Evolutionary conservation across 2,329 filamentous ascomycete species (phyloP).

Genomic region (Alternaria viburni): DNA sequence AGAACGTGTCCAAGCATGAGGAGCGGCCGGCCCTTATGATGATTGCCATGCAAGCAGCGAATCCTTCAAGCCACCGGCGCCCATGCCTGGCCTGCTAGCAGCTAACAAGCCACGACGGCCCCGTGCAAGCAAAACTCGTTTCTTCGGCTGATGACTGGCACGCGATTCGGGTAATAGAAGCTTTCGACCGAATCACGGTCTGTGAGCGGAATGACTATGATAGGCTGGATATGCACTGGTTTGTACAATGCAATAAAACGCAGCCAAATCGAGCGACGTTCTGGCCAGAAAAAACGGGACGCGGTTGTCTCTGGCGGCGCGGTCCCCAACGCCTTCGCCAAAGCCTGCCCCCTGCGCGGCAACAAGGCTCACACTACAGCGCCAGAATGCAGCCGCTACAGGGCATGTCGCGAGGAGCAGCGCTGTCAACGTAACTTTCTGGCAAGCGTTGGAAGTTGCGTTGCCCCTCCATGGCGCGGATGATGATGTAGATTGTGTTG

Average conservation of each 20-base stretch:
- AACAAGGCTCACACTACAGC: conserved; percentile 2
- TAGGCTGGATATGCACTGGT: conserved; percentile 22
- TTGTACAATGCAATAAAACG: conserved; percentile 36
- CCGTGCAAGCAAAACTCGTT: conserved; percentile 21
- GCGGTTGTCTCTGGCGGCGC: conserved; percentile 14
- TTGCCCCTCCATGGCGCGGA: neutral
- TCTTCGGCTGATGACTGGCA: conserved; percentile 25
- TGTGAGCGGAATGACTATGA: conserved; percentile 14
- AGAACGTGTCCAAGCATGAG: conserved; percentile 24
- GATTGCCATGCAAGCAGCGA: conserved; percentile 29
- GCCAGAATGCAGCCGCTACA: conserved; percentile 2
- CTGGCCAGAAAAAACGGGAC: conserved; percentile 24
- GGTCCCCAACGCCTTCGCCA: conserved; percentile 12
- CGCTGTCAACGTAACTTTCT: neutral
- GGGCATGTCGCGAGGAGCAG: neutral
- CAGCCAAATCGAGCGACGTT: conserved; percentile 25
- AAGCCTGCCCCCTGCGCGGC: conserved; percentile 6
- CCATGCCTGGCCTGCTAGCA: conserved; percentile 32
- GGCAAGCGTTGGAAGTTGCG: neutral
- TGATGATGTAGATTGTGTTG: neutral
- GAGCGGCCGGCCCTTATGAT: conserved; percentile 37
- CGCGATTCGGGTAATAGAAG: conserved; percentile 37
- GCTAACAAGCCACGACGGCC: conserved; percentile 27
- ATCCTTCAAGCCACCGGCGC: conserved; percentile 34
- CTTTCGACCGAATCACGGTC: conserved; percentile 12